These are phyloP conservation scores for Ascocoryne sarcoides DNA, from an alignment of 2,329 filamentous ascomycete species.

Conservation along the genomic window DNA sequence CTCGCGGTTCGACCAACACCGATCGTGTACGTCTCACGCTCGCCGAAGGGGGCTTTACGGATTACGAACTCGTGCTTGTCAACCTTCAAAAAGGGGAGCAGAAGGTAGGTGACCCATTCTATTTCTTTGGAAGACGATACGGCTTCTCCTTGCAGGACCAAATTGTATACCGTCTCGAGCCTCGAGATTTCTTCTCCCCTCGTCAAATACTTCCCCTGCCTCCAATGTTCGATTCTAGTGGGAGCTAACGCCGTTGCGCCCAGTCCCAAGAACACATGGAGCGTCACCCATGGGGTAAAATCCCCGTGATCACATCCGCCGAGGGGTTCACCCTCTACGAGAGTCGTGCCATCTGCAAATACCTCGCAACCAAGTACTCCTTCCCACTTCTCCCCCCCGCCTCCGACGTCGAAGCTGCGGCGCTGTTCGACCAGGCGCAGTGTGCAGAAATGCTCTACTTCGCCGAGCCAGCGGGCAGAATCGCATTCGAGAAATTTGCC, in stretches of 20 bases:
- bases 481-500: constrained; percentile 38
- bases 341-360: constrained; percentile 39
- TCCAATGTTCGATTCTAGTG: constrained; percentile 13
- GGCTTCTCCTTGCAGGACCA: constrained; percentile 15
- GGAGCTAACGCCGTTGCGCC: constrained; percentile 20
- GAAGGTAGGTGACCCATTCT: constrained; percentile 29
- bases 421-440: constrained; percentile 37
- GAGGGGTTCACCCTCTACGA: constrained; percentile 38
- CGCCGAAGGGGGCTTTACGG: constrained; percentile 35
- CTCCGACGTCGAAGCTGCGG: constrained; percentile 33
- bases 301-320: constrained; percentile 32
- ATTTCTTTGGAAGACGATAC: constrained; percentile 13
- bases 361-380: constrained; percentile 37
- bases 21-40: constrained; percentile 36
- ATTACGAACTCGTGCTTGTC: constrained; percentile 33
- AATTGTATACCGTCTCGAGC: constrained; percentile 16
- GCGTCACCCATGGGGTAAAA: constrained; percentile 36
- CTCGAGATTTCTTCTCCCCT: constrained; percentile 14
- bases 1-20: constrained; percentile 34
- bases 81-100: constrained; percentile 35
- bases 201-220: constrained; percentile 13
- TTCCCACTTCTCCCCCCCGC: constrained; percentile 34
- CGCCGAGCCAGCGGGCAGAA: constrained; percentile 34
- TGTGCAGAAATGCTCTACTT: constrained; percentile 36
- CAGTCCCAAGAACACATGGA: constrained; percentile 31